Conservation (phyloP, 2,329 filamentous ascomycete genomes). For the Scytalidium sp. region DNA sequence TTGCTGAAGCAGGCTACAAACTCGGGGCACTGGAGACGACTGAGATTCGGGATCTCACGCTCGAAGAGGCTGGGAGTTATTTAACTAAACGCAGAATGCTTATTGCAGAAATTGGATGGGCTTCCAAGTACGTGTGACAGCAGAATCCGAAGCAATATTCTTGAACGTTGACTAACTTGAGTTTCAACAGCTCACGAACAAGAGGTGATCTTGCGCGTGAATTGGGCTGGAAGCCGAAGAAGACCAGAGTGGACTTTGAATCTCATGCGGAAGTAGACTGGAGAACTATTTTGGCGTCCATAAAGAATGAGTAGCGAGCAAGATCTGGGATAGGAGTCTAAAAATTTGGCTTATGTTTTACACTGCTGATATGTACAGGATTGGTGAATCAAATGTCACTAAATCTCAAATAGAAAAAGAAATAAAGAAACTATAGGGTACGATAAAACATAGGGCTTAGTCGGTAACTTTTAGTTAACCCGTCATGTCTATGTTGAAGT, state of each 20-base stretch:
- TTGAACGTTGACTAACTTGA: neutral
- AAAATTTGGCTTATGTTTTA: too few species aligned
- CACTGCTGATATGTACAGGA: too few species aligned
- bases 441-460: too few species aligned
- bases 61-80: slow-evolving; percentile 22
- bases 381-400: too few species aligned
- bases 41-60: slow-evolving; percentile 17
- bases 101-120: slow-evolving; percentile 29
- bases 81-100: slow-evolving; percentile 11
- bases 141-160: too few species aligned
- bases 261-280: neutral
- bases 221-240: slow-evolving; percentile 4
- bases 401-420: too few species aligned
- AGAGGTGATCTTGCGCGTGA: slow-evolving; percentile 1
- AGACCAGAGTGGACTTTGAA: slow-evolving; percentile 1
- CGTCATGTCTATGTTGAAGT: too few species aligned
- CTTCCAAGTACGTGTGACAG: slow-evolving; percentile 15
- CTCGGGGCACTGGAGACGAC: slow-evolving; percentile 25
- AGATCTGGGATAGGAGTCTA: too few species aligned
- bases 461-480: too few species aligned
- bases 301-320: neutral
- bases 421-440: too few species aligned
- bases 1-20: slow-evolving; percentile 28
- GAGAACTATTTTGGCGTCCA: neutral
- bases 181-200: slow-evolving; percentile 1